Base-by-base conservation (phyloP, 257 asterid genomes). In the Ajuga chamaepitys region DNA sequence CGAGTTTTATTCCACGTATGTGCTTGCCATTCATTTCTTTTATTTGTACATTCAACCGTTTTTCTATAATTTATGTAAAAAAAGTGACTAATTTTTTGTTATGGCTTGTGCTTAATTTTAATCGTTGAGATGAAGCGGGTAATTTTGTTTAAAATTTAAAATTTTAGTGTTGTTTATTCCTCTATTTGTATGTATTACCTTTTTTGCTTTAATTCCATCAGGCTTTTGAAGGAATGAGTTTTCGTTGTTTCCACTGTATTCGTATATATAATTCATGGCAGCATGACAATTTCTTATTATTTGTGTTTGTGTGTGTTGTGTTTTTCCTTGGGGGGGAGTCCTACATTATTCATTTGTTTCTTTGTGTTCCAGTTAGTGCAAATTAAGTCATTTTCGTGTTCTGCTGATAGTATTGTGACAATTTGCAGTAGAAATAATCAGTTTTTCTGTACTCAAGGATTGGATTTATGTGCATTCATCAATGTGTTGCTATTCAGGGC, bases 1-100 rank as follows among this genome's bases (percentile, higher is more conserved):
- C 44, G 67, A 61, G 66, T 61, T 74, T 63, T 22, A 3, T 40
- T 52, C 58, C 38, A n/a, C 37, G 22, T 41, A 32, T 44, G 30
- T 58, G 32, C 12, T 70, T 38, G 47, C 4, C 25, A 11, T 44
- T 61, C 26, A 66, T 30, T 69, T 58, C 26, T 21, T 42, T 66
- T 45, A 48, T 46, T 63, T 34, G 52, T 9, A 40, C 62, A 13
- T 56, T 56, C 25, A 44, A 8, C n/a, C 20, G 51, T 20, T 7
- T 40, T 56, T 42, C 46, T 30, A 9, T 30, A 0, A 13, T 26
- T 2, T 46, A 24, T 48, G 53, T 47, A 26, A 30, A 16, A 13
- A 30, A 16, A 13, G 4, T 9, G 50, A 26, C 14, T 18, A 25
- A 2, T 11, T 56, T 48, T n/a, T 10, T 38, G 25, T 20, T 3